A percentile compares a stretch with the other conserved stretches of the same genome.
These are phyloP conservation scores for Penicillium palitans DNA, from an alignment of 2,329 filamentous ascomycete species.

Conservation along the genomic window DNA sequence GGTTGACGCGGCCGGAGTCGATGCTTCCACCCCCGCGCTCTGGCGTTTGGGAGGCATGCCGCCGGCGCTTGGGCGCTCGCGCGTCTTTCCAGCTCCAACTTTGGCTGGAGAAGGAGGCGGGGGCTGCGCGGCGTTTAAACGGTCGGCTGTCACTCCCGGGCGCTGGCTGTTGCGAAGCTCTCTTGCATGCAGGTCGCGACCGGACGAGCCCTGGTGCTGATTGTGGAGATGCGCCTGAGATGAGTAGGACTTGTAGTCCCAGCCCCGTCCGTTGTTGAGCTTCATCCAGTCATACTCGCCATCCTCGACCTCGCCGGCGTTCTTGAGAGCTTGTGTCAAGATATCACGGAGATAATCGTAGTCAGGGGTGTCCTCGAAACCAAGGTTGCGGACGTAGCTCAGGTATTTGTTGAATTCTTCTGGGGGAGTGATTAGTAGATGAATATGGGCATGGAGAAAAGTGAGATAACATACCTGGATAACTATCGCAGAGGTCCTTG, in stretches of 20 bases:
- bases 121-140: slow-evolving; percentile 93
- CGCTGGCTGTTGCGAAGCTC: slow-evolving; percentile 60
- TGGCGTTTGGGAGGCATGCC: slow-evolving; percentile 72
- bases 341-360: slow-evolving; percentile 97
- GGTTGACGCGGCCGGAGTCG: slow-evolving; percentile 84
- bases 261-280: slow-evolving; percentile 87
- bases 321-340: slow-evolving; percentile 94
- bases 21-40: slow-evolving; percentile 66
- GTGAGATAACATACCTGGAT: slow-evolving; percentile 62
- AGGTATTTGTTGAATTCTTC: slow-evolving; percentile 98
- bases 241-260: slow-evolving; percentile 75
- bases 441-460: background rate
- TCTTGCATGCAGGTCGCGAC: slow-evolving; percentile 76
- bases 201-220: slow-evolving; percentile 78
- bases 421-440: slow-evolving; percentile 41
- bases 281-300: slow-evolving; percentile 99
- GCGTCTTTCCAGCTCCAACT: slow-evolving; percentile 70
- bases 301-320: slow-evolving; percentile 90
- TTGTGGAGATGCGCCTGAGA: slow-evolving; percentile 74
- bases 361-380: slow-evolving; percentile 97
- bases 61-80: slow-evolving; percentile 74
- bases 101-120: slow-evolving; percentile 83
- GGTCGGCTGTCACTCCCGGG: slow-evolving; percentile 71
- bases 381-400: slow-evolving; percentile 94
- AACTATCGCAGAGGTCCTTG: slow-evolving; percentile 94